Evolutionary conservation across 495 filamentous ascomycete genomes (phyloP).

Genomic region (Aspergillus heteromorphus): DNA sequence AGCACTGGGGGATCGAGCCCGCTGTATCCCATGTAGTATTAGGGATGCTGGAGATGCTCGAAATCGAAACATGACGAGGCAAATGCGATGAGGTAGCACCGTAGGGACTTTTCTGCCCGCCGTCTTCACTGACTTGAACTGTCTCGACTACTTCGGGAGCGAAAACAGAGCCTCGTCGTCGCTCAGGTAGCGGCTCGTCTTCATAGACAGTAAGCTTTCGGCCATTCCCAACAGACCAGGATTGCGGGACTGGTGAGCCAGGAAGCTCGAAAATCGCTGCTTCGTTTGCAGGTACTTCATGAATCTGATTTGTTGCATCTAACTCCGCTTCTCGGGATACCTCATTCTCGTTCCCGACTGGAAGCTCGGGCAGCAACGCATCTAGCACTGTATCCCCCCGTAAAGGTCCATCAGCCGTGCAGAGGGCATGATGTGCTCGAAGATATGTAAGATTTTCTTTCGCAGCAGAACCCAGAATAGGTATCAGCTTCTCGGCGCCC

Average conservation of each 20-base stretch:
- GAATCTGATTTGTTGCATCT: constrained; percentile 33
- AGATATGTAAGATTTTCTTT: constrained; percentile 48
- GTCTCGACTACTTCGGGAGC: constrained; percentile 38
- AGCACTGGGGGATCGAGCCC: constrained; percentile 14
- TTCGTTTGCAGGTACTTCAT: constrained; percentile 41
- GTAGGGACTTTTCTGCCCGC: no score
- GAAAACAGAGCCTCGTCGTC: constrained; percentile 38
- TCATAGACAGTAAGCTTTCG: constrained; percentile 9
- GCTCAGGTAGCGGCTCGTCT: constrained; percentile 24
- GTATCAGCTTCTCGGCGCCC: constrained; percentile 52
- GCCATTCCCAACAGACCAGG: constrained; percentile 2
- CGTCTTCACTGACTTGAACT: not conserved
- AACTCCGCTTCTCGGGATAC: constrained; percentile 33
- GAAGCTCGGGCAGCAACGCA: constrained; percentile 33
- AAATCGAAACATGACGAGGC: constrained; percentile 7
- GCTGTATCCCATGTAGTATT: constrained; percentile 3
- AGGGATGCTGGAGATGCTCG: constrained; percentile 2
- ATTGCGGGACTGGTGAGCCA: constrained; percentile 29
- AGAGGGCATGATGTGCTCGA: constrained; percentile 51
- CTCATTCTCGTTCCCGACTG: constrained; percentile 20
- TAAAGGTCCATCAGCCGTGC: constrained; percentile 45
- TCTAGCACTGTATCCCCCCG: constrained; percentile 21
- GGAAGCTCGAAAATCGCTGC: constrained; percentile 37
- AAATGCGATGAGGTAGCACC: not conserved
- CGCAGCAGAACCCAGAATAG: constrained; percentile 41